A percentile compares a stretch with the other conserved stretches of the same genome.
Conservation (phyloP, 345 rosid species). For the Ricinus communis region DNA sequence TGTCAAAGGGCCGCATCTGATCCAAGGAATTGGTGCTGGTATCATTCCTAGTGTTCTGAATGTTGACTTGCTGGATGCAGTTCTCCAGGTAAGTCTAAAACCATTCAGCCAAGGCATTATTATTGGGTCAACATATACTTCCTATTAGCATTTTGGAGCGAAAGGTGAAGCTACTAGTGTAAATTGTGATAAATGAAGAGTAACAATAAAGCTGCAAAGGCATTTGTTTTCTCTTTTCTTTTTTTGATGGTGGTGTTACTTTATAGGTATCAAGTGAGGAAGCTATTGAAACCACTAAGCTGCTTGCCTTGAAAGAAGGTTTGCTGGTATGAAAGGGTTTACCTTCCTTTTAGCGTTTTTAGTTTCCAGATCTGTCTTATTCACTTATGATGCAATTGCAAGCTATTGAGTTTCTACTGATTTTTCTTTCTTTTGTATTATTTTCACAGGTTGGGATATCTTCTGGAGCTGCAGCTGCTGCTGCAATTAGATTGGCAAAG, state of each 20-base stretch:
- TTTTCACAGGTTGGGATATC: slow-evolving; percentile 79
- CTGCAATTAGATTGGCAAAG: slow-evolving; percentile 80
- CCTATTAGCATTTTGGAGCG: too few relatives aligned
- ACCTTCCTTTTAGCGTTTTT: too few relatives aligned
- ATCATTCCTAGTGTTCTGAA: slow-evolving; percentile 38
- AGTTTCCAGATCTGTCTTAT: too few relatives aligned
- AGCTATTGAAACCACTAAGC: slow-evolving; percentile 80
- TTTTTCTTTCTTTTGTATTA: neutral
- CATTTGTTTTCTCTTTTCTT: too few relatives aligned
- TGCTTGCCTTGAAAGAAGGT: slow-evolving; percentile 83
- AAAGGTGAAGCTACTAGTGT: too few relatives aligned
- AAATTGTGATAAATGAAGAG: neutral
- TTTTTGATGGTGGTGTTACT: neutral
- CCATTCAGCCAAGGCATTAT: too few relatives aligned
- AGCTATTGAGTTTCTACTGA: too few relatives aligned
- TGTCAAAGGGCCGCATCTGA: slow-evolving; percentile 43
- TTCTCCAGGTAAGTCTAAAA: slow-evolving; percentile 34
- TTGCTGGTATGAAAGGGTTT: slow-evolving; percentile 47
- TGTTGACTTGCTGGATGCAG: slow-evolving; percentile 39
- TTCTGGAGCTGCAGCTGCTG: slow-evolving; percentile 90
- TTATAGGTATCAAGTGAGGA: slow-evolving; percentile 75
- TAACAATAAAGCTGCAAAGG: neutral
- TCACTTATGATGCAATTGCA: too few relatives aligned
- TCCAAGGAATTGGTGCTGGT: slow-evolving; percentile 52
- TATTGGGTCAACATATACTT: too few relatives aligned